Base-by-base conservation (phyloP, 768 basidiomycete species). In the Boletus rubropictus region DNA sequence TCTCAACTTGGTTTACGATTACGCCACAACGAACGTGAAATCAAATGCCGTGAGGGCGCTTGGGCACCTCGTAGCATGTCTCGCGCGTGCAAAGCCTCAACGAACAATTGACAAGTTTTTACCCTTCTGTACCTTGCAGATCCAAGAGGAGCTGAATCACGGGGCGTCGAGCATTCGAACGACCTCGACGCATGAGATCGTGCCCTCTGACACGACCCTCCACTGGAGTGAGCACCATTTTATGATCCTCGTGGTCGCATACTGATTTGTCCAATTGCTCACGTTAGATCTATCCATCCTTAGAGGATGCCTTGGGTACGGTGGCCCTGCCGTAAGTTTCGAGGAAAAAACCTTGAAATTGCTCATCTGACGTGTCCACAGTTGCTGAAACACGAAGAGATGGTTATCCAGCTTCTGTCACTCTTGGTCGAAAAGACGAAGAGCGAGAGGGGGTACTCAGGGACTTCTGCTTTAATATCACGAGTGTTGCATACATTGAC, bases 11-110 rank as follows among this genome's bases (percentile, higher is more conserved):
- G 82, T 93, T 34, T 86, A 75, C 57, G 82, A 93, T 44, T 95
- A 96, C 60, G 86, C 82, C 1, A 89, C 86, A n/a, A 82, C 86
- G 2, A 92, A 91, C 53, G 85, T 86, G 3, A 89, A 90, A 58
- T 83, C 89, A 34, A 97, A 96, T 63, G 81, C 89, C n/a, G 89
- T 94, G 42, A 76, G 84, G 50, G 88, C 91, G 3, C 87, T 96
- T 54, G 89, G 90, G 1, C 89, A 93, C 52, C 78, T 97, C 10
- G 78, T 97, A 31, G 80, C 84, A 15, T 89, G 87, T 54, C 75
- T 97, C 24, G 86, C 92, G 3, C 79, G 88, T 32, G 84, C 85
- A 11, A 75, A 81, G 48, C 85, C 93, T 11, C 74, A 77, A 51
- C 81, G 84, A 69, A 86, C 83, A 0, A 74, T 95, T 49, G 78